Evolutionary conservation across 2,329 filamentous ascomycete species (phyloP).

Genomic region (Paracoccidioides lutzii): DNA sequence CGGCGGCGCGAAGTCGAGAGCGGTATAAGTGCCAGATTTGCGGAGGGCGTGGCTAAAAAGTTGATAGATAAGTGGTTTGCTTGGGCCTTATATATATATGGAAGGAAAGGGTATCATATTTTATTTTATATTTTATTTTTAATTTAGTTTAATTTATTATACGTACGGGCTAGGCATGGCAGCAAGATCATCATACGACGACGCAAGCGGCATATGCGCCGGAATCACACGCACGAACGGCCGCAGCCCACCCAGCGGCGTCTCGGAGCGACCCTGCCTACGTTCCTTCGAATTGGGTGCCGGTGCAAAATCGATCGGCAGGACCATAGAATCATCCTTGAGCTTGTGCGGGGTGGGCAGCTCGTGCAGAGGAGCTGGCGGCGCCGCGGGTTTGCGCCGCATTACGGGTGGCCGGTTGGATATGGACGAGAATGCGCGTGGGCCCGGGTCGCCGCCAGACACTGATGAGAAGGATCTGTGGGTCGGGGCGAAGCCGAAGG

Average conservation of each 20-base stretch:
- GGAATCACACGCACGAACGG: constrained; percentile 65
- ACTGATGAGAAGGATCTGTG: constrained; percentile 10
- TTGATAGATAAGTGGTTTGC: neutral
- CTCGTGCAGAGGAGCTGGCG: constrained; percentile 58
- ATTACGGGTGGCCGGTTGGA: constrained; percentile 35
- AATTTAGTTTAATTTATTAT: neutral
- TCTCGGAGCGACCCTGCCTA: constrained; percentile 53
- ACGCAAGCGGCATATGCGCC: constrained; percentile 64
- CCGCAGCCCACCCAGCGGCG: constrained; percentile 43
- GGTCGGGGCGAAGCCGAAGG: constrained; percentile 13
- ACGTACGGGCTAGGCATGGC: constrained; percentile 85
- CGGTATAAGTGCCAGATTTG: constrained; percentile 37
- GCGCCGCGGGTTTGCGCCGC: constrained; percentile 51
- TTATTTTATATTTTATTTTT: too few relatives aligned
- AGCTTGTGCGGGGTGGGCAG: constrained; percentile 79
- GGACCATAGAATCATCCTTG: constrained; percentile 66
- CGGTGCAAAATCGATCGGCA: constrained; percentile 74
- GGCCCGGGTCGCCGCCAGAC: constrained; percentile 29
- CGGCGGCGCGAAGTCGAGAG: constrained; percentile 38
- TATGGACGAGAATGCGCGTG: constrained; percentile 54
- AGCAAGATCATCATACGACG: constrained; percentile 74
- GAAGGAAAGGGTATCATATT: neutral
- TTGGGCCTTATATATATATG: neutral
- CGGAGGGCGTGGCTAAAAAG: constrained; percentile 32
- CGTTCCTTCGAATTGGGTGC: constrained; percentile 54